Evolutionary conservation across 2,329 filamentous ascomycete species (phyloP).

Genomic region (Pestalotiopsis sp.): DNA sequence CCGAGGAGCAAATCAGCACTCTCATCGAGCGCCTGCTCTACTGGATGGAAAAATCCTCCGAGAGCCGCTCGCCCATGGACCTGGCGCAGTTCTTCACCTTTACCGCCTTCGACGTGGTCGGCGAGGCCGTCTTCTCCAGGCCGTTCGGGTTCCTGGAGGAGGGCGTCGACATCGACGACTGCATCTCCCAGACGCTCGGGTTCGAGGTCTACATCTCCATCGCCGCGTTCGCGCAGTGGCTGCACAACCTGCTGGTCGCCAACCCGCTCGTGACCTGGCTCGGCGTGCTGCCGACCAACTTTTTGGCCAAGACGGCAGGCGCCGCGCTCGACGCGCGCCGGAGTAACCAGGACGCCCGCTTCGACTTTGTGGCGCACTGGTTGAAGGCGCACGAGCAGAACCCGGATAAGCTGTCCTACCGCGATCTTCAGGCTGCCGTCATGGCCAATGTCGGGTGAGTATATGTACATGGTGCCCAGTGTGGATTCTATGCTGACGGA

Average conservation of each 20-base stretch:
- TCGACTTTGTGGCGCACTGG: constrained; percentile 16
- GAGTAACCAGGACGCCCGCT: constrained; percentile 15
- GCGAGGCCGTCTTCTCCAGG: constrained; percentile 28
- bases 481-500: not conserved
- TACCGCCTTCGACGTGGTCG: constrained; percentile 29
- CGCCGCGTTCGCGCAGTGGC: constrained; percentile 13
- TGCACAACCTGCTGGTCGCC: constrained; percentile 16
- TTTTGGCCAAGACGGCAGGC: constrained; percentile 10
- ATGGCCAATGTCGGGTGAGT: constrained; percentile 6
- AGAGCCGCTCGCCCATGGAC: constrained; percentile 10
- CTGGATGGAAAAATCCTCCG: constrained; percentile 8
- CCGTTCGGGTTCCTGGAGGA: constrained; percentile 29
- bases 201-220: constrained; percentile 5
- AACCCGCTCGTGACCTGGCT: constrained; percentile 20
- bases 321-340: constrained; percentile 10
- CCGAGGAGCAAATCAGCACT: constrained; percentile 9
- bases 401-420: not conserved
- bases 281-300: constrained; percentile 15
- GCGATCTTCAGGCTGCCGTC: constrained; percentile 1
- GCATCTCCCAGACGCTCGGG: constrained; percentile 19
- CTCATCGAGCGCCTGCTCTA: constrained; percentile 6
- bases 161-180: constrained; percentile 24
- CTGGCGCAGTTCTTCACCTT: constrained; percentile 17
- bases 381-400: not conserved
- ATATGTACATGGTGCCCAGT: not conserved